A percentile compares a stretch with the other conserved stretches of the same genome.
Evolutionary conservation across 1,139 yeast genomes (phyloP).

Genomic region (Hanseniaspora uvarum): DNA sequence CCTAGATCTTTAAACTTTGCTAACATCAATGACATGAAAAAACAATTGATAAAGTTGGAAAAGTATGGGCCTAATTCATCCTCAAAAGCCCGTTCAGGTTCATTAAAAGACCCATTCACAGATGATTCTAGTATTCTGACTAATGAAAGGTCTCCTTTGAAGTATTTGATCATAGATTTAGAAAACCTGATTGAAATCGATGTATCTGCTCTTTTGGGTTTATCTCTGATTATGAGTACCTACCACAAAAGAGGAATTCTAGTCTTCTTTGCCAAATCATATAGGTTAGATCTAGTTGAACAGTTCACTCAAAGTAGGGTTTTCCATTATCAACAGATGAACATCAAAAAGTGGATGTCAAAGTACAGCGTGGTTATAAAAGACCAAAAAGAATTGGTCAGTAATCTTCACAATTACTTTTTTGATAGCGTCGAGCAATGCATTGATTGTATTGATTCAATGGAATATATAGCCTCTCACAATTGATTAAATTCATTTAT

Average conservation of each 20-base stretch:
- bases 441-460: slow-evolving; percentile 16
- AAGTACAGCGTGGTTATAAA: not conserved
- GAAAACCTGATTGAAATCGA: slow-evolving; percentile 82
- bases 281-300: slow-evolving; percentile 8
- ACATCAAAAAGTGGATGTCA: slow-evolving; percentile 4
- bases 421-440: slow-evolving; percentile 16
- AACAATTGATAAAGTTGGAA: slow-evolving; percentile 68
- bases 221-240: slow-evolving; percentile 48
- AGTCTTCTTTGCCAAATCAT: slow-evolving; percentile 44
- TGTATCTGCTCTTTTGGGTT: slow-evolving; percentile 74
- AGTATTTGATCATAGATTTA: slow-evolving; percentile 66
- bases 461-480: slow-evolving; percentile 16
- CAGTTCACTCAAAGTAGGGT: slow-evolving; percentile 16
- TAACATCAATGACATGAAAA: slow-evolving; percentile 71
- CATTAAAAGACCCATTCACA: not conserved
- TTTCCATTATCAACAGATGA: slow-evolving; percentile 6
- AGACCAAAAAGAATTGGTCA: not conserved
- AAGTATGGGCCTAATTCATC: slow-evolving; percentile 55
- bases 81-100: not conserved
- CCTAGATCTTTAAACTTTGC: slow-evolving; percentile 93
- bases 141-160: slow-evolving; percentile 67
- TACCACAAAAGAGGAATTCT: slow-evolving; percentile 49
- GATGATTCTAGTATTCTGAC: slow-evolving; percentile 46
- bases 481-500: not conserved
- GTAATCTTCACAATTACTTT: not conserved